Evolutionary conservation across 768 basidiomycete genomes (phyloP).

Genomic region (Phylloporus sp.): DNA sequence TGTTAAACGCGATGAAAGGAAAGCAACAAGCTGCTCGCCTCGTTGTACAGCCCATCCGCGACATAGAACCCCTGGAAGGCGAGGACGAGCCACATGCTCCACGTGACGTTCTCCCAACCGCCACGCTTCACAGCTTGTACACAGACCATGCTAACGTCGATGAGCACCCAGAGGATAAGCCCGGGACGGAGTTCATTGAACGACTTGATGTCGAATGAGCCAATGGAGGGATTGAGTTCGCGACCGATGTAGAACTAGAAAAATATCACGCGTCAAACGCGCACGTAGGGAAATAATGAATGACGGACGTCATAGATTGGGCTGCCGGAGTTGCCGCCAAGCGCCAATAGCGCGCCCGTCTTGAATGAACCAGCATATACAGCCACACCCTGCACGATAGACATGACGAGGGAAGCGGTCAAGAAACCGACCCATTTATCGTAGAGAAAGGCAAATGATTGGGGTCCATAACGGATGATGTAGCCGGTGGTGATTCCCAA

Average conservation of each 20-base stretch:
- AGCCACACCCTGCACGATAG: conserved; percentile 63
- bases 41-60: conserved; percentile 82
- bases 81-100: conserved; percentile 88
- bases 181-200: conserved; percentile 48
- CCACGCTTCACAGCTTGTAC: conserved; percentile 82
- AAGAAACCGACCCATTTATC: conserved; percentile 88
- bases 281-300: not conserved
- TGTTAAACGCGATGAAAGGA: not conserved
- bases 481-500: conserved; percentile 66
- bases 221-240: conserved; percentile 84
- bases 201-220: conserved; percentile 68
- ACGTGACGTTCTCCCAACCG: conserved; percentile 59
- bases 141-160: conserved; percentile 88
- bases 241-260: conserved; percentile 89
- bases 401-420: conserved; percentile 78
- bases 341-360: conserved; percentile 67
- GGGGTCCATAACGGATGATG: conserved; percentile 69
- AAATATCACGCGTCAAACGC: not conserved
- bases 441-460: conserved; percentile 84
- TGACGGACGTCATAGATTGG: conserved; percentile 81
- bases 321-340: conserved; percentile 90
- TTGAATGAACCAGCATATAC: conserved; percentile 72
- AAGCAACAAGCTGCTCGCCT: conserved; percentile 44
- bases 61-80: conserved; percentile 87
- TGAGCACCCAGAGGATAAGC: conserved; percentile 83